phyloP scores from a whole-genome alignment of 2,329 filamentous ascomycete genomes.

The Aspergillus aculeatus region DNA sequence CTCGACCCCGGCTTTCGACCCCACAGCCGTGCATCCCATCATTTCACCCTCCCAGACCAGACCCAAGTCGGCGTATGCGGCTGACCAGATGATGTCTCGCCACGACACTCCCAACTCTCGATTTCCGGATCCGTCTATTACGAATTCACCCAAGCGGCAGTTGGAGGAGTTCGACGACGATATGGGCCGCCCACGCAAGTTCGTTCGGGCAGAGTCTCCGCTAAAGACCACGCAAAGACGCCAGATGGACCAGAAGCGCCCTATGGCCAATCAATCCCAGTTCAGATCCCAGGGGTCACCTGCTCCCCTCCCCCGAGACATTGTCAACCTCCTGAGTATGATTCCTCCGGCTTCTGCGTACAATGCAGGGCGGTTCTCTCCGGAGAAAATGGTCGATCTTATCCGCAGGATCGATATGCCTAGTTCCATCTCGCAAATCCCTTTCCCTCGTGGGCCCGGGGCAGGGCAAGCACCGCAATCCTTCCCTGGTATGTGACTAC shows the following conservation, averaged over 20 bases:
- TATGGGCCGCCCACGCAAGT: slow-evolving; percentile 74
- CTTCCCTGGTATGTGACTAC: slow-evolving; percentile 33
- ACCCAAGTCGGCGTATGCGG: slow-evolving; percentile 52
- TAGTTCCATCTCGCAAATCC: slow-evolving; percentile 45
- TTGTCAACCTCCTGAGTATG: slow-evolving; percentile 64
- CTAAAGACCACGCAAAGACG: slow-evolving; percentile 87
- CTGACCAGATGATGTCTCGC: slow-evolving; percentile 26
- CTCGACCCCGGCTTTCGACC: slow-evolving; percentile 72
- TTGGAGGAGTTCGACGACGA: slow-evolving; percentile 73
- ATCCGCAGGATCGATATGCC: slow-evolving; percentile 68
- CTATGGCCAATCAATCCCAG: slow-evolving; percentile 34
- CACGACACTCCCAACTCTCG: slow-evolving; percentile 39
- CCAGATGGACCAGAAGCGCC: slow-evolving; percentile 68
- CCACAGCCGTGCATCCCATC: slow-evolving; percentile 75
- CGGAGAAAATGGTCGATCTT: slow-evolving; percentile 70
- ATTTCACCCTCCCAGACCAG: slow-evolving; percentile 80
- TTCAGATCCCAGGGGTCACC: slow-evolving; percentile 56
- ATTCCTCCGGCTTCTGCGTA: slow-evolving; percentile 74
- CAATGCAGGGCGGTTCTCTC: slow-evolving; percentile 66
- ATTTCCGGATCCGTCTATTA: slow-evolving; percentile 35
- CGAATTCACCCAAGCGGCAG: slow-evolving; percentile 55
- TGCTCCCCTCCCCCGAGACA: slow-evolving; percentile 69
- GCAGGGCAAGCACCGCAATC: slow-evolving; percentile 27
- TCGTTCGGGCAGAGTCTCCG: slow-evolving; percentile 85
- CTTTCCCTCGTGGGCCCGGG: slow-evolving; percentile 34